Evolutionary conservation across 345 rosid species (phyloP).

Genomic region (Clausena lansium): DNA sequence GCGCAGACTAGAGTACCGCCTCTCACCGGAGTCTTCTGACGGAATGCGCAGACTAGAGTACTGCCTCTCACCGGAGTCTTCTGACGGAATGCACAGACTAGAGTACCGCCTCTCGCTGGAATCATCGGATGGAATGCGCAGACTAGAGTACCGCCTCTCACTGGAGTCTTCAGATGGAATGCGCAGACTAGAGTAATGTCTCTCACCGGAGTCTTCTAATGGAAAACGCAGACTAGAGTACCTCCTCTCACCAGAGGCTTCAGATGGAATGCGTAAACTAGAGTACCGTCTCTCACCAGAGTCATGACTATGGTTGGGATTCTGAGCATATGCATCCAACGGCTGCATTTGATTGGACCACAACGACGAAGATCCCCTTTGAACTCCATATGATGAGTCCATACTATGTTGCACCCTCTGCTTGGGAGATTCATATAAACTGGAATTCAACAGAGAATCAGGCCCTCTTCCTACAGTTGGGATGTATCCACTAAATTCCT

Average conservation of each 20-base stretch:
- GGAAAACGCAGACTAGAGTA: conserved; percentile 69
- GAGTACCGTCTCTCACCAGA: conserved; percentile 70
- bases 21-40: conserved; percentile 36
- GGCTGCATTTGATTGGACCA: conserved; percentile 57
- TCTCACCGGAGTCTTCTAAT: conserved; percentile 41
- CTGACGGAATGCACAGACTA: conserved; percentile 49
- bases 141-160: conserved; percentile 71
- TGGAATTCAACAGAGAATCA: conserved; percentile 48
- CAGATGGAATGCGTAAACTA: conserved; percentile 57
- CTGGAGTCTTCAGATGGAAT: conserved; percentile 39
- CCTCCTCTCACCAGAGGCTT: conserved; percentile 52
- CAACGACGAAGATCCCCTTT: conserved; percentile 50
- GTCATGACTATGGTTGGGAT: conserved; percentile 45
- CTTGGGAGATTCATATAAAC: conserved; percentile 51
- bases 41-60: conserved; percentile 67
- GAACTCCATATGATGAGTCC: conserved; percentile 61
- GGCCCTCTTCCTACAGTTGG: conserved; percentile 56
- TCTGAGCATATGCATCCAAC: conserved; percentile 53
- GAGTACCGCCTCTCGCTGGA: conserved; percentile 69
- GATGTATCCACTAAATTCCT: conserved; percentile 46
- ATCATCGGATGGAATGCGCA: conserved; percentile 38
- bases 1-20: conserved; percentile 68
- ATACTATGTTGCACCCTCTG: conserved; percentile 45
- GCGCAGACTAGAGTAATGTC: conserved; percentile 69
- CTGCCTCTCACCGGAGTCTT: conserved; percentile 50